phyloP scores from a whole-genome alignment of 73 alveolate species.

The Breviolum minutum region DNA sequence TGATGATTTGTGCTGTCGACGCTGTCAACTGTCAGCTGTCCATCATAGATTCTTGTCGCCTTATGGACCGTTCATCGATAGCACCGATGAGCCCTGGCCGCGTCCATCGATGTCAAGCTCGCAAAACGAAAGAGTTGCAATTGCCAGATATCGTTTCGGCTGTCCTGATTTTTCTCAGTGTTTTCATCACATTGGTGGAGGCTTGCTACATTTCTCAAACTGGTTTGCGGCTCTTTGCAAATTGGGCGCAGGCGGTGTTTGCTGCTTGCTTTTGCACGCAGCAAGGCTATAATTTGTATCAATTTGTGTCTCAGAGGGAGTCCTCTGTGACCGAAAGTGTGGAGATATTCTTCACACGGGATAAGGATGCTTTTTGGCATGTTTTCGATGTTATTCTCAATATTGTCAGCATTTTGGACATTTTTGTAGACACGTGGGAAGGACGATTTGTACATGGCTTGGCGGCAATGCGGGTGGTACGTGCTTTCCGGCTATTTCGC shows the following conservation, averaged over 20 bases:
- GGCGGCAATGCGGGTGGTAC: constrained; percentile 51
- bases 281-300: constrained; percentile 1
- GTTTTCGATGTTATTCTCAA: constrained; percentile 8
- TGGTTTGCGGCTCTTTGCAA: constrained; percentile 20
- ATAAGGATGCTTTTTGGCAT: constrained; percentile 59
- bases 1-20: background rate
- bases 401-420: constrained; percentile 39
- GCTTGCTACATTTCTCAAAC: constrained; percentile 59
- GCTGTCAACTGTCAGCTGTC: background rate
- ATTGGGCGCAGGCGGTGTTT: constrained; percentile 28
- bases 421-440: constrained; percentile 73
- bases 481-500: constrained; percentile 48
- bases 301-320: background rate
- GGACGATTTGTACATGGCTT: constrained; percentile 77
- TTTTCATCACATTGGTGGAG: constrained; percentile 46
- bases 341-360: constrained; percentile 37
- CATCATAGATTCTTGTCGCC: background rate
- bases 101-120: constrained; percentile 2
- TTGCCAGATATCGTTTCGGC: background rate
- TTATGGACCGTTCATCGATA: background rate
- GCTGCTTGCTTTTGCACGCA: constrained; percentile 16
- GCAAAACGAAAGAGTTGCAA: background rate
- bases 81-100: constrained; percentile 19
- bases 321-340: background rate
- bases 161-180: constrained; percentile 31